Evolutionary conservation across 2,329 filamentous ascomycete species (phyloP), one percentile per base, ranked within the genome.

Genomic region (Chalaropsis thielavioides): DNA sequence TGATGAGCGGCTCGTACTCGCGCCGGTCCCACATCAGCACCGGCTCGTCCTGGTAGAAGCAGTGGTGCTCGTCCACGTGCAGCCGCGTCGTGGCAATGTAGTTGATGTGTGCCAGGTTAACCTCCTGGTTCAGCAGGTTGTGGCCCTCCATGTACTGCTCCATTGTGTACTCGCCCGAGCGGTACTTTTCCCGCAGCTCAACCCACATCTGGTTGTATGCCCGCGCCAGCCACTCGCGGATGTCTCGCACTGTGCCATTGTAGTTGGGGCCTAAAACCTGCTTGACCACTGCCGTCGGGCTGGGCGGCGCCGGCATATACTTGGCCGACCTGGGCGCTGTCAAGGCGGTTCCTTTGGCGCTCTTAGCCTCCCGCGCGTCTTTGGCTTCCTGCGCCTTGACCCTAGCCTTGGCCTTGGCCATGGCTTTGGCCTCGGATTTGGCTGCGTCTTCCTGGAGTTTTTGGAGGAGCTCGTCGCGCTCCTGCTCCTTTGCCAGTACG

Each of bases 11-110:
- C 70, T 95, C 89, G 70, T 83, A 84, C 1, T 77, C 75, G 17
- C 91, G 84, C 1, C 81, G 79, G 73, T 95, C 90, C 83, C 86
- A 92, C 31, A 78, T 70, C 2, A 92, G 73, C 0, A 79, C 70
- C 0, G 83, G 81, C 1, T 79, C 76, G 0, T 77, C 69, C 72
- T 80, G 76, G 61, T 75, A 72, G 70, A 80, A 77, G 17, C 80
- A 69, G 68, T 82, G 80, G 56, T 79, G 72, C 70, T 85, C 83
- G 69, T 88, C 84, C 38, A 77, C 75, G 60, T 75, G 70, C 38
- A 75, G 72, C 24, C 71, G 66, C 69, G 78, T 78, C 64, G 77
- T 74, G 40, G 72, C 71, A 31, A 70, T 68, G 10, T 69, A 66
- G 69, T 72, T 74, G 65, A 72, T 73, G 64, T 74, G 72, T 46